A percentile compares a stretch with the other conserved stretches of the same genome.
Evolutionary conservation across 148 eudicot species (phyloP).

Genomic region (Fagopyrum esculentum): DNA sequence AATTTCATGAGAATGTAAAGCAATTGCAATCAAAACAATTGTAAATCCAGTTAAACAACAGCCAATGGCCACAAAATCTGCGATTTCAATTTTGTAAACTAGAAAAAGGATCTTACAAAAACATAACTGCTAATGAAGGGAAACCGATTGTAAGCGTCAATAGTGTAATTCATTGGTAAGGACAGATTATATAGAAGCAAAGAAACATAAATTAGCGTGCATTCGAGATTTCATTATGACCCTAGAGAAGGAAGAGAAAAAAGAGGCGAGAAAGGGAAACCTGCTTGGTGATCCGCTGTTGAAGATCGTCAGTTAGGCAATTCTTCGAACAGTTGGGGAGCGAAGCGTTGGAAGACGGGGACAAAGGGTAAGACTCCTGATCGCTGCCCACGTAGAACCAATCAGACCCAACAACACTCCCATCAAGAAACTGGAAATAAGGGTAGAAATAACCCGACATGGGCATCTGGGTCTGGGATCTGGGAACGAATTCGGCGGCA

Average conservation of each 20-base stretch:
- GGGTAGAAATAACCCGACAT: constrained; percentile 58
- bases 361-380: constrained; percentile 29
- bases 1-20: neutral
- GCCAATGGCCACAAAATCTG: neutral
- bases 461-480: constrained; percentile 40
- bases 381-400: constrained; percentile 55
- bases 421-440: constrained; percentile 43
- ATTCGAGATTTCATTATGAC: too few relatives aligned
- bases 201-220: too few relatives aligned
- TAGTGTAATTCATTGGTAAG: too few relatives aligned
- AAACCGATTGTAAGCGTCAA: too few relatives aligned
- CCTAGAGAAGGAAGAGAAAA: neutral
- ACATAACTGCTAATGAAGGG: too few relatives aligned
- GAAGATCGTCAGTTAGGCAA: constrained; percentile 44
- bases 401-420: constrained; percentile 30
- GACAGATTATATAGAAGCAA: too few relatives aligned
- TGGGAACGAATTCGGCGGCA: constrained; percentile 79
- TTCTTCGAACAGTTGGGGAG: constrained; percentile 25
- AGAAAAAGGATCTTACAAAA: neutral
- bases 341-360: constrained; percentile 18
- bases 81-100: neutral
- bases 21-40: neutral
- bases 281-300: constrained; percentile 70
- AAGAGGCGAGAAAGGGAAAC: constrained; percentile 15
- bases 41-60: neutral